phyloP scores from a whole-genome alignment of 352 stramenopile genomes.

The Phytophthora uliginosa region DNA sequence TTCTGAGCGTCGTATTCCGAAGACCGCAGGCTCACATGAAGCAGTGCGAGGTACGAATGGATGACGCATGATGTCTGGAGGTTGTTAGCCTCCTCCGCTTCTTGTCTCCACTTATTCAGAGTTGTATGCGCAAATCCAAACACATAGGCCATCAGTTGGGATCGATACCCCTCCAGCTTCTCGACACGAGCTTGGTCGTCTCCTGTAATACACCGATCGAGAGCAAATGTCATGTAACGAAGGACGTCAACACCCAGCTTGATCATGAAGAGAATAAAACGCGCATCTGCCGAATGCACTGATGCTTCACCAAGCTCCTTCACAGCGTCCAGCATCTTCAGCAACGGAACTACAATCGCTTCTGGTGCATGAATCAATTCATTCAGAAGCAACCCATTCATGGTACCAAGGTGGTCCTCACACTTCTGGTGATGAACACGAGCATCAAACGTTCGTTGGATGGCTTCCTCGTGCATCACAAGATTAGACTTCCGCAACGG shows the following conservation, averaged over 20 bases:
- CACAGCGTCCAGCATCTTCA: slow-evolving; percentile 88
- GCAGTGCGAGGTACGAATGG: slow-evolving; percentile 79
- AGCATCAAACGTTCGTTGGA: slow-evolving; percentile 80
- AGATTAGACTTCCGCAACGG: slow-evolving; percentile 88
- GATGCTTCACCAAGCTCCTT: slow-evolving; percentile 86
- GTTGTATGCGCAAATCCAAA: slow-evolving; percentile 82
- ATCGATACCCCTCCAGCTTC: slow-evolving; percentile 64
- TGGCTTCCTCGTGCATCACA: slow-evolving; percentile 82
- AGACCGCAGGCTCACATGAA: slow-evolving; percentile 76
- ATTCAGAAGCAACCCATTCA: slow-evolving; percentile 98
- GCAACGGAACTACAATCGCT: slow-evolving; percentile 73
- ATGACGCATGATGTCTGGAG: slow-evolving; percentile 88
- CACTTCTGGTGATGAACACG: slow-evolving; percentile 83
- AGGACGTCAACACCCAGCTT: slow-evolving; percentile 86
- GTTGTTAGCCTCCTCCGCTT: slow-evolving; percentile 80
- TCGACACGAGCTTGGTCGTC: slow-evolving; percentile 44
- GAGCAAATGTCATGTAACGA: slow-evolving; percentile 81
- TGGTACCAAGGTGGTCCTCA: slow-evolving; percentile 94
- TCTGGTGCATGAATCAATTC: slow-evolving; percentile 97
- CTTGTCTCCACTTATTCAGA: slow-evolving; percentile 81
- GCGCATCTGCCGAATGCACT: slow-evolving; percentile 84
- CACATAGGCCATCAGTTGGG: slow-evolving; percentile 61
- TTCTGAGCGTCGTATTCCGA: slow-evolving; percentile 79
- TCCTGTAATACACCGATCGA: slow-evolving; percentile 54
- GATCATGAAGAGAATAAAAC: slow-evolving; percentile 92